A percentile compares a stretch with the other conserved stretches of the same genome.
Evolutionary conservation across 371 early-diverging fungal species (phyloP).

Genomic region (Mortierella polycephala): DNA sequence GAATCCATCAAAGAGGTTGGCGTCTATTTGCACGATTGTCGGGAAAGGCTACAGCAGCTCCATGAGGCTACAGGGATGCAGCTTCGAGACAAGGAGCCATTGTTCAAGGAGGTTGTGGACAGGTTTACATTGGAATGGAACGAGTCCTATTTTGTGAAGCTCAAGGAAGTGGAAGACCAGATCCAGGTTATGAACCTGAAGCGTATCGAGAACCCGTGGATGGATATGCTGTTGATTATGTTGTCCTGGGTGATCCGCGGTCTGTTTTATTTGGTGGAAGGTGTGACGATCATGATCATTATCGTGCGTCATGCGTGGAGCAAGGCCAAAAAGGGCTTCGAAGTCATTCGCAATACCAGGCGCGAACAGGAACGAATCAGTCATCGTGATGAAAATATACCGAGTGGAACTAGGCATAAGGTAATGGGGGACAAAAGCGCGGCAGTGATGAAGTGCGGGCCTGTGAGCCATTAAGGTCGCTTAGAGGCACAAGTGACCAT

Average conservation of each 20-base stretch:
- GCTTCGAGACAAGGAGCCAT: constrained; percentile 35
- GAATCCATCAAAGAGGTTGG: constrained; percentile 41
- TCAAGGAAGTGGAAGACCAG: constrained; percentile 54
- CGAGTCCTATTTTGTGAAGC: constrained; percentile 48
- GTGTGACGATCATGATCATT: constrained; percentile 52
- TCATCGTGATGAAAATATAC: constrained; percentile 4
- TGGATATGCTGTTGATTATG: constrained; percentile 53
- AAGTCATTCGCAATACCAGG: constrained; percentile 19
- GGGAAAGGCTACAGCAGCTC: constrained; percentile 27
- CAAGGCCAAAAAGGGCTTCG: constrained; percentile 37
- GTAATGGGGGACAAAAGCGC: too few relatives aligned
- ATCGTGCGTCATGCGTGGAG: constrained; percentile 47
- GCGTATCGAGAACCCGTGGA: constrained; percentile 54
- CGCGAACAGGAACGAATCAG: constrained; percentile 14
- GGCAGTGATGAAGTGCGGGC: too few relatives aligned
- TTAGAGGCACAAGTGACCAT: too few relatives aligned
- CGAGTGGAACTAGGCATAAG: not conserved
- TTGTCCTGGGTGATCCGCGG: constrained; percentile 53
- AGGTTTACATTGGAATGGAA: constrained; percentile 52
- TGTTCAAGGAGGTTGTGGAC: constrained; percentile 47
- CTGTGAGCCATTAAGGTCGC: too few relatives aligned
- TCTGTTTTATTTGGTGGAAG: constrained; percentile 48
- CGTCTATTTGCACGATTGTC: constrained; percentile 35
- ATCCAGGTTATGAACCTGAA: constrained; percentile 53
- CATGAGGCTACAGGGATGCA: constrained; percentile 32